Evolutionary conservation across 2,329 filamentous ascomycete genomes (phyloP).

Genomic region (Aspergillus vadensis): DNA sequence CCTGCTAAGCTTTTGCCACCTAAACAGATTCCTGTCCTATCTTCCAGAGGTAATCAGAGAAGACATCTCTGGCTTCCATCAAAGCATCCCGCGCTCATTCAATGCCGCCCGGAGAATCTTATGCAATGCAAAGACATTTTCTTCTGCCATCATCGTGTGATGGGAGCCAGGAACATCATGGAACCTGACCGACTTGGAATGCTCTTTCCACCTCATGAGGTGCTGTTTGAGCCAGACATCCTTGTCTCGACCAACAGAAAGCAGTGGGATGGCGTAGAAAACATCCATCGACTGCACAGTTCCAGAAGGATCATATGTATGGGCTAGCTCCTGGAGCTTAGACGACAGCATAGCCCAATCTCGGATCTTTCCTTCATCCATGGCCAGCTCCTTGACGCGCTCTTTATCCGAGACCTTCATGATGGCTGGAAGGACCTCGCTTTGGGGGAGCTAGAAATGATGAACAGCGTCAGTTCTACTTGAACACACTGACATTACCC

Average conservation of each 20-base stretch:
- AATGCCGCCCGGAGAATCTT: not conserved
- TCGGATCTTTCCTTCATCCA: not conserved
- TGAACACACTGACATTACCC: no score
- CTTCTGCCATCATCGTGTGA: slow-evolving; percentile 2
- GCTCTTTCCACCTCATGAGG: slow-evolving; percentile 4
- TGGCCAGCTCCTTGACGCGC: not conserved
- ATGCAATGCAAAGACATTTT: slow-evolving; percentile 5
- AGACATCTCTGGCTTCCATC: not conserved
- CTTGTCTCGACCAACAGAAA: not conserved
- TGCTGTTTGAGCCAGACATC: slow-evolving; percentile 5
- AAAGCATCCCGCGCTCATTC: not conserved
- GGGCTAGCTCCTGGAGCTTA: slow-evolving; percentile 4
- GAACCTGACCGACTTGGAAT: not conserved
- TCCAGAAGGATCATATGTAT: slow-evolving; percentile 2
- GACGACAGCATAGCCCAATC: slow-evolving; percentile 4
- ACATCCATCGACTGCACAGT: not conserved
- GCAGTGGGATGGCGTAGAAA: slow-evolving; percentile 6
- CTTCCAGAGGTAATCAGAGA: no score
- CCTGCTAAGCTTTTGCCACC: no score
- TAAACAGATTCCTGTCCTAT: no score
- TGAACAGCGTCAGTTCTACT: not conserved
- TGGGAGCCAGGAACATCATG: slow-evolving; percentile 4
- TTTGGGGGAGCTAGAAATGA: not conserved
- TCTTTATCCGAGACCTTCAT: slow-evolving; percentile 1
- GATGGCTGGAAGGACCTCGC: slow-evolving; percentile 1